Conservation (phyloP, 805 yeast genomes). For the Ogataea trehalophila region DNA sequence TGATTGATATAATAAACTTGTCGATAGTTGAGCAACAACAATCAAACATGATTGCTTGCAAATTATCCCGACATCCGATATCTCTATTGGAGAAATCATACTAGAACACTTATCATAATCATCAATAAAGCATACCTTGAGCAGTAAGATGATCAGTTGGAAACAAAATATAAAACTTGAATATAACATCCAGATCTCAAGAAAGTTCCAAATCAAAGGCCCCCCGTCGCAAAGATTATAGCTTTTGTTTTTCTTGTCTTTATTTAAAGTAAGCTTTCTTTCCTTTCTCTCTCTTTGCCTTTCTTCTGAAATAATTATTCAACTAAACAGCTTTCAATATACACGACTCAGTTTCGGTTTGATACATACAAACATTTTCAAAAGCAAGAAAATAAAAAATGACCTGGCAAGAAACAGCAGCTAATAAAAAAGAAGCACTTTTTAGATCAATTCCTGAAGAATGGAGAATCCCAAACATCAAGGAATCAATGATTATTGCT, state of each 20-base stretch:
- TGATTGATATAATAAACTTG: no score
- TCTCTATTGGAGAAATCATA: neutral
- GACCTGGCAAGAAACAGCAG: neutral
- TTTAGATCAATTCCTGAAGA: conserved; percentile 32
- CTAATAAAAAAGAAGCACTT: neutral
- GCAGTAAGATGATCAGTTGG: neutral
- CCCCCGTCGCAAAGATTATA: conserved; percentile 27
- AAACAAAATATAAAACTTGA: conserved; percentile 26
- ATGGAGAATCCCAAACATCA: conserved; percentile 37
- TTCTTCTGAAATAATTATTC: no score
- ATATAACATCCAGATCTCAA: conserved; percentile 31
- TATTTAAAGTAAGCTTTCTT: conserved; percentile 26
- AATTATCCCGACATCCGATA: neutral
- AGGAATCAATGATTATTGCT: conserved; percentile 27
- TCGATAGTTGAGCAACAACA: no score
- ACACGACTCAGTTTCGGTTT: no score
- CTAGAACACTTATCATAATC: neutral
- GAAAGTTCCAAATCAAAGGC: conserved; percentile 18
- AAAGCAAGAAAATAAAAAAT: neutral
- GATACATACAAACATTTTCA: no score
- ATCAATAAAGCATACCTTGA: neutral
- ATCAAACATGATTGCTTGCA: no score
- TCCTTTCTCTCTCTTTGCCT: no score
- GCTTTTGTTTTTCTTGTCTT: conserved; percentile 35
- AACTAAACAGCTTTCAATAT: no score